Percentiles rank a stretch among this genome's conserved stretches.
phyloP scores from a whole-genome alignment of 2,329 filamentous ascomycete genomes.

The Meredithiella fracta region DNA sequence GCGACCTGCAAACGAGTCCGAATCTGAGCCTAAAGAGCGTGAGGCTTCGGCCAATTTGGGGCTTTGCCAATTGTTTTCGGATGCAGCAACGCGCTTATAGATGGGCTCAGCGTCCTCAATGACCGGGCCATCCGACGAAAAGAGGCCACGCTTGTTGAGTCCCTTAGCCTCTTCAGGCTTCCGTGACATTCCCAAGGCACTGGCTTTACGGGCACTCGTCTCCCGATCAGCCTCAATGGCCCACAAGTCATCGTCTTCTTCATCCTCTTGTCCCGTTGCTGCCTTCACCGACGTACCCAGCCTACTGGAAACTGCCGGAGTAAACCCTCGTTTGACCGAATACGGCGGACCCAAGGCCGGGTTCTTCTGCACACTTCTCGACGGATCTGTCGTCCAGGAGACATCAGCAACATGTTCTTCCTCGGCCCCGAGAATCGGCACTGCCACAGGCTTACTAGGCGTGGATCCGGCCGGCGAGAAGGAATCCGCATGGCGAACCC shows the following conservation, averaged over 20 bases:
- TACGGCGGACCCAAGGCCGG: neutral
- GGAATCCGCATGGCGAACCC: slow-evolving; percentile 11
- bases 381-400: slow-evolving; percentile 13
- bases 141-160: slow-evolving; percentile 12
- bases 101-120: neutral
- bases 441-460: neutral
- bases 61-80: neutral
- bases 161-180: slow-evolving; percentile 16
- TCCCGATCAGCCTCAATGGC: slow-evolving; percentile 38
- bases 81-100: neutral
- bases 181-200: neutral
- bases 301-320: neutral
- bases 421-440: slow-evolving; percentile 10
- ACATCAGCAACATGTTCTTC: slow-evolving; percentile 13
- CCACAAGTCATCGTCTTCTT: slow-evolving; percentile 32
- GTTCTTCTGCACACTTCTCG: slow-evolving; percentile 4
- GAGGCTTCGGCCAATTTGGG: neutral
- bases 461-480: slow-evolving; percentile 10
- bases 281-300: neutral
- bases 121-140: neutral
- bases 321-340: neutral
- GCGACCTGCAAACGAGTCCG: neutral
- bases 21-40: neutral
- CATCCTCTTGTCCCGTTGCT: slow-evolving; percentile 12
- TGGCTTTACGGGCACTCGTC: slow-evolving; percentile 20